These are phyloP conservation scores for Citrus unshiu DNA, from an alignment of 345 rosid species.

Conservation along the genomic window DNA sequence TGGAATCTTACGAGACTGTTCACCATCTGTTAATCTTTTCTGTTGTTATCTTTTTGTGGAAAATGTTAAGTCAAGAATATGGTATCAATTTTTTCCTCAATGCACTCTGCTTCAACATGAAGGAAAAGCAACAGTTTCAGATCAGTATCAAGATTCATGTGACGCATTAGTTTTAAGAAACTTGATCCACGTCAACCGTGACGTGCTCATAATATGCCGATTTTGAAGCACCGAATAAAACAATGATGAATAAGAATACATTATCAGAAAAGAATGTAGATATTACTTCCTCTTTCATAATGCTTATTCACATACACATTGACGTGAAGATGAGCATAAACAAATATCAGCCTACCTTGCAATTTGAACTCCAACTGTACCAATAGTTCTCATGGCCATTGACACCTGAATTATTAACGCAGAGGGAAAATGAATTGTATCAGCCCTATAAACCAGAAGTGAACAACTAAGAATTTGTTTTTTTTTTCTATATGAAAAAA, in stretches of 20 bases:
- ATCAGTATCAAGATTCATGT: no score
- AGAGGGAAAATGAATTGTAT: background rate
- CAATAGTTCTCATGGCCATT: slow-evolving; percentile 90
- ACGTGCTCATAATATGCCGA: background rate
- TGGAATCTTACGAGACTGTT: no score
- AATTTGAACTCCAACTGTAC: slow-evolving; percentile 79
- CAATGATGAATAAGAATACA: background rate
- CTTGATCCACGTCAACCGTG: background rate
- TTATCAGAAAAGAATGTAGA: background rate
- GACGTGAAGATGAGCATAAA: background rate
- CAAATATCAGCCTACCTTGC: slow-evolving; percentile 53
- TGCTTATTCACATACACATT: background rate
- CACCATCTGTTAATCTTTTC: no score
- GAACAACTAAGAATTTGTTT: no score
- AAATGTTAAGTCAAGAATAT: no score
- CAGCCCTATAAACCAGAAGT: background rate
- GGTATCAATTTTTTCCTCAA: no score
- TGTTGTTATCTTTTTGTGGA: no score
- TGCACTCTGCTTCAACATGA: no score
- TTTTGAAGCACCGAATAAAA: background rate
- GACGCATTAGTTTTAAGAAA: background rate
- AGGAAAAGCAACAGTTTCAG: no score
- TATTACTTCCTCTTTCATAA: background rate
- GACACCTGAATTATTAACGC: slow-evolving; percentile 61
- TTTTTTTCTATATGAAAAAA: no score